Evolutionary conservation across 2,329 filamentous ascomycete species (phyloP), one percentile per base, ranked within the genome.

Genomic region (Tolypocladium album): DNA sequence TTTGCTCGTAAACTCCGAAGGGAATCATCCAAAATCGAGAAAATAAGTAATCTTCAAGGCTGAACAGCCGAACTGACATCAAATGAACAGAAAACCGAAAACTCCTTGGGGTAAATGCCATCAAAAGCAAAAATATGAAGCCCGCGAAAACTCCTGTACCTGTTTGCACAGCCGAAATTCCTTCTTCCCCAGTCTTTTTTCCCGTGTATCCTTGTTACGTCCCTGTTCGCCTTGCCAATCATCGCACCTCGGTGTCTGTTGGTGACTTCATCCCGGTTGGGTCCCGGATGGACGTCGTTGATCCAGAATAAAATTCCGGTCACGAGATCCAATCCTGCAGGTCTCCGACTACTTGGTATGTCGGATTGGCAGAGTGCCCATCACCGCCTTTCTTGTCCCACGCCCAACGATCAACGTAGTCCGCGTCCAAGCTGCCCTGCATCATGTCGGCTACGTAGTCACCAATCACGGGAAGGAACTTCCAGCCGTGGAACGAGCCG

Each of bases 401-500:
- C 55, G 74, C 76, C 77, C 77, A 79, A 58, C 77, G 71, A 59
- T 71, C 70, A 34, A 66, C 67, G 60, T 74, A 74, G 43, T 75
- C 71, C 9, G 68, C 62, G n/a, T 70, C 69, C 39, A 79, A 71
- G 59, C 67, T 69, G 59, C 74, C 76, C 58, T 76, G 68, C 67
- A 80, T 68, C 73, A 79, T 75, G 64, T 82, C 76, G 38, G 76
- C 73, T 60, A 84, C 75, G 68, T 87, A 87, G 61, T 81, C 79
- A 4, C 85, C 84, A 63, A 86, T 81, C 31, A 80, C 81, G 0
- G 84, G 84, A 34, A 88, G 72, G 66, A 88, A 86, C 69, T 88
- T 87, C 79, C 81, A 87, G 38, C 81, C 80, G 67, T 88, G 85
- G 63, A 87, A 85, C 15, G 83, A 86, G 1, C 85, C 85, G 15